Percentiles rank a stretch among this genome's conserved stretches.
phyloP scores from a whole-genome alignment of 2,329 filamentous ascomycete species.

The Colletotrichum graminicola region DNA sequence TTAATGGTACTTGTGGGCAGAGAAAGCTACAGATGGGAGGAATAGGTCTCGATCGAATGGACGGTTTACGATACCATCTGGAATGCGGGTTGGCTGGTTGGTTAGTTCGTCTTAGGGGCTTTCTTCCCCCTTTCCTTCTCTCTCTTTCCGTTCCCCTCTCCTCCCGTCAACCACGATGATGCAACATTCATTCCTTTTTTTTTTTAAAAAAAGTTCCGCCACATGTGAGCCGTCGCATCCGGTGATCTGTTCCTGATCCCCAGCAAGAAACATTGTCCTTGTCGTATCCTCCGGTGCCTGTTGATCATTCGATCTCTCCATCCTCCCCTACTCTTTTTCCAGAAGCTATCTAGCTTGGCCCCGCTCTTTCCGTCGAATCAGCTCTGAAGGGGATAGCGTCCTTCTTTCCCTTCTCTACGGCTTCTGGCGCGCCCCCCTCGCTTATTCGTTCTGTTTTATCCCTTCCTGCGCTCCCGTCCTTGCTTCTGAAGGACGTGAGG shows the following conservation, averaged over 20 bases:
- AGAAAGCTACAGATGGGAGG: neutral
- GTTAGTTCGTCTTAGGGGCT: neutral
- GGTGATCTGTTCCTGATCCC: slow-evolving; percentile 13
- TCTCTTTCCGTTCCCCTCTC: neutral
- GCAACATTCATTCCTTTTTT: neutral
- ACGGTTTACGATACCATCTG: neutral
- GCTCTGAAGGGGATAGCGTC: neutral
- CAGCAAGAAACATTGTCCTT: neutral
- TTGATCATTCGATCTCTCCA: neutral
- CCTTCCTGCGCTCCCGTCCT: neutral
- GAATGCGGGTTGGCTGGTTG: neutral
- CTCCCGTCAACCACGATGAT: neutral
- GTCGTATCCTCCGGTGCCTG: neutral
- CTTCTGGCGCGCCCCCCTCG: neutral
- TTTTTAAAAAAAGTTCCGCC: no score
- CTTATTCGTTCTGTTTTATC: neutral
- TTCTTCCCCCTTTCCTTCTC: no score
- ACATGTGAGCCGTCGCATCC: slow-evolving; percentile 34
- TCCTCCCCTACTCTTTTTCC: neutral
- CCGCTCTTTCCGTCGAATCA: neutral
- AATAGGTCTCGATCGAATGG: neutral
- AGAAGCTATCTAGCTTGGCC: neutral
- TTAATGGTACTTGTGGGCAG: neutral
- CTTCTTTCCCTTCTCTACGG: neutral
- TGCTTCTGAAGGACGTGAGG: neutral